Evolutionary conservation across 805 yeast genomes (phyloP).

Genomic region (Yarrowia sp.): DNA sequence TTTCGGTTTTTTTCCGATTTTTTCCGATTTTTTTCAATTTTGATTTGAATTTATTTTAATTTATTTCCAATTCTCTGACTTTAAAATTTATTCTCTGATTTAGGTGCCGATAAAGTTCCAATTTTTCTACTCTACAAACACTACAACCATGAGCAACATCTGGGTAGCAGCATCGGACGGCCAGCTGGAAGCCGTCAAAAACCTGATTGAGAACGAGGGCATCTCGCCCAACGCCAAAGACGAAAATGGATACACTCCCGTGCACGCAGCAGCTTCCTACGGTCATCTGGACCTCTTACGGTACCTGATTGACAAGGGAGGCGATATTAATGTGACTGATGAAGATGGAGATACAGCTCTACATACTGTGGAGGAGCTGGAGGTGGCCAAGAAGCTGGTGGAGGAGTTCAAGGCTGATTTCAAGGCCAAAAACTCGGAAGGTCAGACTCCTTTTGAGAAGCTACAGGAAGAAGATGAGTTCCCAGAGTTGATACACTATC

Average conservation of each 20-base stretch:
- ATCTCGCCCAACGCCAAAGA: constrained; percentile 72
- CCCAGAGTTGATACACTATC: constrained; percentile 69
- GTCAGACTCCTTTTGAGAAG: constrained; percentile 65
- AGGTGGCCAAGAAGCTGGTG: constrained; percentile 61
- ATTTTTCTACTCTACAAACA: not conserved
- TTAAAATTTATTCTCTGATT: no score
- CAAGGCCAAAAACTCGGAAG: constrained; percentile 63
- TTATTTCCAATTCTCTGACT: no score
- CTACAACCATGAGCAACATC: constrained; percentile 47
- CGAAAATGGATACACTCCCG: constrained; percentile 92
- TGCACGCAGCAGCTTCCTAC: constrained; percentile 97
- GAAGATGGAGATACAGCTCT: constrained; percentile 93
- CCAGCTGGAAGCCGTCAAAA: constrained; percentile 55
- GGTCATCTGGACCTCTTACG: constrained; percentile 68
- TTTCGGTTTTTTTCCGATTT: no score
- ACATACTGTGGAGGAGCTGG: constrained; percentile 77
- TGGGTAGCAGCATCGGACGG: constrained; percentile 97
- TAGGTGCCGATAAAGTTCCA: not conserved
- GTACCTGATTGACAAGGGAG: constrained; percentile 56
- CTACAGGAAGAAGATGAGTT: constrained; percentile 82
- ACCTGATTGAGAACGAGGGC: constrained; percentile 49
- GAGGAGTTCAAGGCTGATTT: constrained; percentile 67
- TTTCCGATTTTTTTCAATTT: no score
- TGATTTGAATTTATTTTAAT: no score
- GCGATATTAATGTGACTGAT: constrained; percentile 79